Evolutionary conservation across 169 alveolate species (phyloP).

Genomic region (Nephromyces sp.): DNA sequence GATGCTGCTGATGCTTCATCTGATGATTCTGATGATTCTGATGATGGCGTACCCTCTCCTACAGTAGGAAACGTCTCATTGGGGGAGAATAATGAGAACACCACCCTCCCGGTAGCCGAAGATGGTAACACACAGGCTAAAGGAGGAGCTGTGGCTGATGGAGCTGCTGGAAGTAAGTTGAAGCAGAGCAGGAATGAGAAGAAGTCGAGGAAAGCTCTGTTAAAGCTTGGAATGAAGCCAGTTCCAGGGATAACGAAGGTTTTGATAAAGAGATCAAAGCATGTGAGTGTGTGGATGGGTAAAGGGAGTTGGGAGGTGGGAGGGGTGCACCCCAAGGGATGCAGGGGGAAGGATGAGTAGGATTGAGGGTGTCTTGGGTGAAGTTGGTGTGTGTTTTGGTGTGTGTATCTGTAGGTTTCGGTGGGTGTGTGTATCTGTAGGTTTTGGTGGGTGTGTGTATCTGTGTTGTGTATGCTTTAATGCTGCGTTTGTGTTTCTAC

Average conservation of each 20-base stretch:
- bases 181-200: slow-evolving; percentile 83
- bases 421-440: too few species aligned
- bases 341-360: background rate
- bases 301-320: background rate
- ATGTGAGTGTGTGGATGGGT: slow-evolving; percentile 9
- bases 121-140: background rate
- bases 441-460: too few species aligned
- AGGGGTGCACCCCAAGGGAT: background rate
- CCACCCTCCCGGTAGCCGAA: background rate
- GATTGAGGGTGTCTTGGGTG: background rate
- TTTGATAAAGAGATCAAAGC: slow-evolving; percentile 80
- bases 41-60: too few species aligned
- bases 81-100: background rate
- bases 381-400: background rate
- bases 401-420: too few species aligned
- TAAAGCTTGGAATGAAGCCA: slow-evolving; percentile 81
- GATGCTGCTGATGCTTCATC: too few species aligned
- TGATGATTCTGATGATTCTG: too few species aligned
- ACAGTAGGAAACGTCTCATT: too few species aligned
- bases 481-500: too few species aligned
- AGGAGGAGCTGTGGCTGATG: too few species aligned
- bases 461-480: too few species aligned
- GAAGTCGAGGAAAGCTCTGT: slow-evolving; percentile 84
- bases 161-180: background rate
- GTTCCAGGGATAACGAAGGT: slow-evolving; percentile 81